Evolutionary conservation across 148 eudicot species (phyloP), one percentile per base, ranked within the genome.

Genomic region (Fagopyrum homotropicum): DNA sequence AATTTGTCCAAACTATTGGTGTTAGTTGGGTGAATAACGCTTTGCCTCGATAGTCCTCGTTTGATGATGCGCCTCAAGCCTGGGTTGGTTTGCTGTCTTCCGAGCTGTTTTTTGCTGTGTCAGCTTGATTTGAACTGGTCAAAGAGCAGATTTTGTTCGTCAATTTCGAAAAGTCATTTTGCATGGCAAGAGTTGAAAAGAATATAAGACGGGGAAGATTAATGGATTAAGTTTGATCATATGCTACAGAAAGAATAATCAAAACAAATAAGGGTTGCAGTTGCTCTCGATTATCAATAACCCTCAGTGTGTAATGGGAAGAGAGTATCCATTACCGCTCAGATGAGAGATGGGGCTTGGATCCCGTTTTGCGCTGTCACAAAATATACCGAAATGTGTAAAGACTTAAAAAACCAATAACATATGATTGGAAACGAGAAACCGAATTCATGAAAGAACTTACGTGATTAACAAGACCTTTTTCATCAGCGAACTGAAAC

Each of bases 401-500:
- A 15, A 11, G 35, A 10, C 35, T 26, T 66, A 1, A 4, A 5
- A 66, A 66, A 43, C 9, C 46, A 64, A 64, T 40, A 12, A 40
- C 46, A 15, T 35, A 15, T 66, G 17, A 40, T 40, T 8, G 9
- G 16, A 45, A 35, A 63, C 12, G 15, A 16, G 45, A 29, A n/a
- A 17, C 19, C 15, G 9, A 30, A 46, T 40, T 66, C 40, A 4
- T 72, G 54, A 45, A 72, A 5, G 6, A 72, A 79, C 87, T 35
- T 66, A 86, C 85, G 22, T 80, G 52, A 69, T 77, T 84, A 79
- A 26, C 52, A 55, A 48, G 44, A 68, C 11, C 44, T 46, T 48
- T 80, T 47, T 78, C 80, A 35, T 79, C 84, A 69, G 82, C 55
- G 15, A 90, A 74, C 50, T 82, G 79, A 85, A 88, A 88, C 6